Conservation (phyloP, 176 grass and related monocot genomes). For the Carex cristatella region DNA sequence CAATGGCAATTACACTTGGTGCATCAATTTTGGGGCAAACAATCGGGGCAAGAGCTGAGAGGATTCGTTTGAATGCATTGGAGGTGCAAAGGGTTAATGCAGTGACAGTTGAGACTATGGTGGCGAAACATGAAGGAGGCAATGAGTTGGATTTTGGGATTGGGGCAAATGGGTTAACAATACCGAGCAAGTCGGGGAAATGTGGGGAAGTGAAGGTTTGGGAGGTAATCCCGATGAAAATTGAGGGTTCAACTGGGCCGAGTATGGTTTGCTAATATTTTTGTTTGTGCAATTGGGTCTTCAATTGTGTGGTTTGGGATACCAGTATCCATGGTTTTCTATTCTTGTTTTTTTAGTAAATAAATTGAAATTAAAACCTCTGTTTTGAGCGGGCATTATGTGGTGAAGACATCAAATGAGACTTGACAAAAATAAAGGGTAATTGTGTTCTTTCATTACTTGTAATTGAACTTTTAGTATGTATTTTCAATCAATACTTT, state of each 20-base stretch:
- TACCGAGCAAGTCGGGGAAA: neutral
- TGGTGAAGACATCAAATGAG: constrained; percentile 12
- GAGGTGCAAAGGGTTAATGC: constrained; percentile 16
- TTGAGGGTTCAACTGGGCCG: neutral
- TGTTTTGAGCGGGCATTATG: neutral
- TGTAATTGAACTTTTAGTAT: constrained; percentile 6
- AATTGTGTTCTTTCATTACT: neutral
- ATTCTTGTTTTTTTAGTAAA: neutral
- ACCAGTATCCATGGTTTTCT: neutral
- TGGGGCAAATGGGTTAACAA: neutral
- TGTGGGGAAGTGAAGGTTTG: constrained; percentile 20
- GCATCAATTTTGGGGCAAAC: constrained; percentile 92
- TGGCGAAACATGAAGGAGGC: neutral
- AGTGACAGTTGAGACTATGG: neutral
- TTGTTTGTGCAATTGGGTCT: neutral
- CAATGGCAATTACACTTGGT: constrained; percentile 83
- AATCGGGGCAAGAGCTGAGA: constrained; percentile 81
- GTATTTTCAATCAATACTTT: neutral
- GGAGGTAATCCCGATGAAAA: constrained; percentile 24
- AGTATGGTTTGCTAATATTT: neutral
- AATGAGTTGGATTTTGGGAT: constrained; percentile 4
- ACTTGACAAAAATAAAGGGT: neutral
- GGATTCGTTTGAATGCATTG: constrained; percentile 45
- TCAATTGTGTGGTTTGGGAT: neutral
- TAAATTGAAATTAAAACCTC: neutral